Evolutionary conservation across 805 yeast species (phyloP).

Genomic region (Metschnikowia chrysomelidarum): DNA sequence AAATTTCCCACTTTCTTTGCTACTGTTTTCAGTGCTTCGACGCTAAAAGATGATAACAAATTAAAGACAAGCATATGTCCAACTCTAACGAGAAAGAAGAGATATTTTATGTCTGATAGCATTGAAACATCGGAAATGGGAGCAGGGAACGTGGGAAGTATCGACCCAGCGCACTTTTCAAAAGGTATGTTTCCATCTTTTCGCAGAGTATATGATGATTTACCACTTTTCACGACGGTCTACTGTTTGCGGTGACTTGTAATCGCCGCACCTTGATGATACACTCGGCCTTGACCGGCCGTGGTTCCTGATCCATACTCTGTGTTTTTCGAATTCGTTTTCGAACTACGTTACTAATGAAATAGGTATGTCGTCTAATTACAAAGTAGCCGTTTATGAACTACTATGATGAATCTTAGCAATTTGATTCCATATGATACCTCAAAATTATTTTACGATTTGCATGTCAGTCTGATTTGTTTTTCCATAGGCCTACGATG

Average conservation of each 20-base stretch:
- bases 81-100: conserved; percentile 59
- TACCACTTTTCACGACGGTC: conserved; percentile 54
- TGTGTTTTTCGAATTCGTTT: no score
- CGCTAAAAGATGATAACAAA: conserved; percentile 67
- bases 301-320: conserved; percentile 42
- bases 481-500: no score
- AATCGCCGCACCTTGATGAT: conserved; percentile 45
- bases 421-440: conserved; percentile 24
- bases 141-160: conserved; percentile 20
- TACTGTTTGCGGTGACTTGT: conserved; percentile 47
- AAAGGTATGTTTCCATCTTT: conserved; percentile 16
- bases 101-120: conserved; percentile 50
- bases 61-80: conserved; percentile 98
- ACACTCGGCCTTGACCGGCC: conserved; percentile 51
- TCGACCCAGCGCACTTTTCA: conserved; percentile 12
- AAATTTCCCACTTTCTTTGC: conserved; percentile 13
- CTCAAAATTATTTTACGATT: conserved; percentile 31
- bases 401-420: conserved; percentile 15
- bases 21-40: conserved; percentile 19
- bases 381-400: background rate
- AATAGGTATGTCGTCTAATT: conserved; percentile 9
- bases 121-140: conserved; percentile 19
- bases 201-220: conserved; percentile 41
- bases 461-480: conserved; percentile 43
- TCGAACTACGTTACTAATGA: conserved; percentile 2